These are phyloP conservation scores for Backusella westeae DNA, from an alignment of 192 early-diverging fungal species.

Conservation along the genomic window DNA sequence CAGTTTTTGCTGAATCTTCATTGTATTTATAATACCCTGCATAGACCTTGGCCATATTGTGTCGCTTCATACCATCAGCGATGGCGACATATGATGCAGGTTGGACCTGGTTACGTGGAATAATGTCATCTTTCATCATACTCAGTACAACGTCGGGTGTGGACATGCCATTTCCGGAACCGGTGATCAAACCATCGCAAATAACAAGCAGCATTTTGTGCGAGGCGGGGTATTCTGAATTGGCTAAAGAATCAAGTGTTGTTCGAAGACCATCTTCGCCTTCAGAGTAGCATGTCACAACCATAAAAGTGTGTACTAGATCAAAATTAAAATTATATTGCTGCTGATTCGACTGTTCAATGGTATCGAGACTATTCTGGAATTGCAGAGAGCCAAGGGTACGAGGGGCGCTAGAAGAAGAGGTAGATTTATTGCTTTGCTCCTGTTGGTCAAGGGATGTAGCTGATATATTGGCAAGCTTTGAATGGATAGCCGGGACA, in stretches of 20 bases:
- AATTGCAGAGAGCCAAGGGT: slow-evolving; percentile 9
- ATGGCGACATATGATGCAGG: slow-evolving; percentile 86
- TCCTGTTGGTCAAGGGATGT: not conserved
- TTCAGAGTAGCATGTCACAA: slow-evolving; percentile 82
- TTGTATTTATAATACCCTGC: slow-evolving; percentile 83
- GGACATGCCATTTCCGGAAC: slow-evolving; percentile 66
- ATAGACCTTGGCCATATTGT: slow-evolving; percentile 93
- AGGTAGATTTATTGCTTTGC: not conserved
- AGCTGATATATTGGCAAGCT: not conserved
- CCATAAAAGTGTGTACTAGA: slow-evolving; percentile 68
- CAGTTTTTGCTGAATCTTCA: slow-evolving; percentile 35
- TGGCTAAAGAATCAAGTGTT: slow-evolving; percentile 76
- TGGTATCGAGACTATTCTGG: slow-evolving; percentile 8
- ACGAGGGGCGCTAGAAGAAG: slow-evolving; percentile 9
- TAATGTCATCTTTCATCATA: slow-evolving; percentile 77
- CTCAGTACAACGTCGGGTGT: slow-evolving; percentile 77
- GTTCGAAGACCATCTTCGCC: slow-evolving; percentile 67
- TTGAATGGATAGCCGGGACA: not conserved
- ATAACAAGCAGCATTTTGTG: slow-evolving; percentile 81
- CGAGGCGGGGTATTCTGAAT: slow-evolving; percentile 69
- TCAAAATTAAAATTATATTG: slow-evolving; percentile 52
- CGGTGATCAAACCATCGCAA: slow-evolving; percentile 77
- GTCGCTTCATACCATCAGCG: slow-evolving; percentile 81
- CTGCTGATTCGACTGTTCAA: not conserved
- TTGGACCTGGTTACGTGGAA: slow-evolving; percentile 61